A percentile compares a stretch with the other conserved stretches of the same genome.
Evolutionary conservation across 305 asterid species (phyloP).

Genomic region (Solanum chacoense): DNA sequence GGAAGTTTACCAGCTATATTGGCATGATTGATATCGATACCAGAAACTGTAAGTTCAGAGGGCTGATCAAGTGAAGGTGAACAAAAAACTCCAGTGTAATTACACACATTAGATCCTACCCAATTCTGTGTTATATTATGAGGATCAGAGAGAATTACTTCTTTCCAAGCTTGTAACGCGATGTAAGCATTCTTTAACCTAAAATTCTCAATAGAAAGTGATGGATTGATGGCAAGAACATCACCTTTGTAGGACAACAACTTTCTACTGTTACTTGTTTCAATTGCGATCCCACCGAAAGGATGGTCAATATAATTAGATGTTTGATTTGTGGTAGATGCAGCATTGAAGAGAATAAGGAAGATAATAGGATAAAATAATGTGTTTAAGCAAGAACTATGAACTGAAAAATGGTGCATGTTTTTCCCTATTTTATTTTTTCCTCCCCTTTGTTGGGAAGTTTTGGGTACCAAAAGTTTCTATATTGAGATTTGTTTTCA

Average conservation of each 20-base stretch:
- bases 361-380: conserved; percentile 11
- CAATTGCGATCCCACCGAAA: not conserved
- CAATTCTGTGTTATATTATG: conserved; percentile 29
- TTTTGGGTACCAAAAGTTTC: not conserved
- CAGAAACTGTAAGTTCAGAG: conserved; percentile 32
- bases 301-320: not conserved
- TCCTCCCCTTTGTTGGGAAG: not conserved
- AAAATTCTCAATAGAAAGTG: conserved; percentile 18
- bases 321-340: conserved; percentile 7
- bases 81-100: conserved; percentile 49
- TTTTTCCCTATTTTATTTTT: not conserved
- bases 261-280: conserved; percentile 8
- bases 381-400: conserved; percentile 2
- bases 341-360: conserved; percentile 6
- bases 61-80: conserved; percentile 36
- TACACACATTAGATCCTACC: conserved; percentile 46
- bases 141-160: conserved; percentile 44
- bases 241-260: conserved; percentile 35
- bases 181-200: conserved; percentile 46
- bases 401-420: not conserved
- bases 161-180: conserved; percentile 61
- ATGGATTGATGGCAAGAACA: conserved; percentile 31
- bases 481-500: not conserved
- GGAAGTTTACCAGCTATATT: conserved; percentile 49
- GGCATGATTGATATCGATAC: conserved; percentile 43